Evolutionary conservation across 192 early-diverging fungal species (phyloP), one percentile per base, ranked within the genome.

Genomic region (Backusella australiensis): DNA sequence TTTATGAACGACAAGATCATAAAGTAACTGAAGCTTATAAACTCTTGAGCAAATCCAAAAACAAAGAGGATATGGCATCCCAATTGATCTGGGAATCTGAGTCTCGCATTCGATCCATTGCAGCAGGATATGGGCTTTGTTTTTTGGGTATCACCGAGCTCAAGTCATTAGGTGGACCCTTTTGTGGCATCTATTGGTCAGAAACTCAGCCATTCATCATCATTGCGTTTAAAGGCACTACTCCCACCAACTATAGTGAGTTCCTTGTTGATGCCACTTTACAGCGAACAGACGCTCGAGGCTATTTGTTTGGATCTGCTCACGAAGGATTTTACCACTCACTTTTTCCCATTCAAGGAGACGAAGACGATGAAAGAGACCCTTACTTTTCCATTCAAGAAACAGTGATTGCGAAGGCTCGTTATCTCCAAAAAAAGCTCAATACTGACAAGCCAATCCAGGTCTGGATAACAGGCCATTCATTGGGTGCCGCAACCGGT

Each of bases 391-490:
- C 83, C 15, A 86, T 87, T 41, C 78, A 85, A 42, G 63, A 75
- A 5, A 84, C 83, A 19, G 77, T 87, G 36, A 75, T 75, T 26
- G 32, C 39, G 19, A 75, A 78, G 39, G 79, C 77, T 4, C 21
- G 14, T 23, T n/a, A 71, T 26, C 75, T 87, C 49, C 78, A 80
- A 34, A 36, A 44, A 63, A 53, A 35, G 39, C 6, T 76, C 35
- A 9, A 53, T 29, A 77, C 66, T 15, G 63, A 34, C 11, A 69
- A 75, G 1, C 82, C 79, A 7, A 73, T 87, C 11, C 83, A 86
- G 26, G 53, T 89, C 4, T 89, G 86, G 85, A 67, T 89, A 8
- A 86, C 88, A 4, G 88, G 88, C 4, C 88, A 89, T 71, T 89
- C 88, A 15, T 71, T 89, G 11, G 88, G 88, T 23, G 84, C 80